Conservation (phyloP, 1,284 basidiomycete genomes). For the Sphaerobolus stellatus region DNA sequence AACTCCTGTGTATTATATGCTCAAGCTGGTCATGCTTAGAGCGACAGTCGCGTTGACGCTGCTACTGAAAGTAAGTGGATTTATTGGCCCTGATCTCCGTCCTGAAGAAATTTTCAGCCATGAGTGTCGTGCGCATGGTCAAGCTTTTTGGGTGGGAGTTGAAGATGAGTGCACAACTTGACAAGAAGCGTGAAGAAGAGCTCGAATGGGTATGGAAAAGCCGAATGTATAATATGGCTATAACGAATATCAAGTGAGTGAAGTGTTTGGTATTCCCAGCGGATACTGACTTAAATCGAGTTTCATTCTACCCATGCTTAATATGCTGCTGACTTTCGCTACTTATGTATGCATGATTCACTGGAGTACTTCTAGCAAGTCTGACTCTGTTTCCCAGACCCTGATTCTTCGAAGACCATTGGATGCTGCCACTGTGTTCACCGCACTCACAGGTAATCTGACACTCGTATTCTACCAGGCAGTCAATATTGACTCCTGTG, state of each 20-base stretch:
- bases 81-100: conserved; percentile 1
- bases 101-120: conserved; percentile 28
- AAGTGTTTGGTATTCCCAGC: not conserved
- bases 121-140: conserved; percentile 58
- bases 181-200: conserved; percentile 45
- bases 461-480: not conserved
- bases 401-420: not conserved
- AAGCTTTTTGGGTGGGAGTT: conserved; percentile 73
- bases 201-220: conserved; percentile 28
- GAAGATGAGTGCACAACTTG: conserved; percentile 50
- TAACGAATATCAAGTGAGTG: conserved; percentile 25
- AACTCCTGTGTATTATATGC: not conserved
- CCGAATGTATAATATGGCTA: conserved; percentile 21
- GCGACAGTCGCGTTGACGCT: conserved; percentile 50
- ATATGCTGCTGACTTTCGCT: conserved; percentile 45
- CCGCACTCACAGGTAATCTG: not conserved
- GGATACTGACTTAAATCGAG: conserved; percentile 20
- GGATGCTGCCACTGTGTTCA: not conserved
- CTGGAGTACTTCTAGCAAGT: not conserved
- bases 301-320: conserved; percentile 41
- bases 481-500: not conserved
- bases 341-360: conserved; percentile 29
- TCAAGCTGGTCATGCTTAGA: conserved; percentile 25
- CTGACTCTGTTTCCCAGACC: not conserved
- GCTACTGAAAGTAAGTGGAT: conserved; percentile 47